A percentile compares a stretch with the other conserved stretches of the same genome.
phyloP scores from a whole-genome alignment of 768 basidiomycete species.

The Macrolepiota fuliginosa region DNA sequence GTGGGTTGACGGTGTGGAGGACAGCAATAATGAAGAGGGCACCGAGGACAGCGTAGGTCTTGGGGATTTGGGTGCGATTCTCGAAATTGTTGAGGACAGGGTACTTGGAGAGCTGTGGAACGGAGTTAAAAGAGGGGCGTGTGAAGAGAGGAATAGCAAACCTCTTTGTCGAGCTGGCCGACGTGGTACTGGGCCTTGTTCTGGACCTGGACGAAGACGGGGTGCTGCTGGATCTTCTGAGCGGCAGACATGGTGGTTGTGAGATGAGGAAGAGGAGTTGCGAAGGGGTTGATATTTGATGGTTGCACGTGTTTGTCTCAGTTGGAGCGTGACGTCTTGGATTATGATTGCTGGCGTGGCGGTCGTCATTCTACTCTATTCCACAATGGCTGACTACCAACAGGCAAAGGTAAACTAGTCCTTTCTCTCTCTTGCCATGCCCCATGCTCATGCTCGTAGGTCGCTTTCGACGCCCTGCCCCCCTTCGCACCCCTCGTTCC shows the following conservation, averaged over 20 bases:
- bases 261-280: slow-evolving; percentile 25
- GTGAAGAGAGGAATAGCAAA: slow-evolving; percentile 30
- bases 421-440: slow-evolving; percentile 16
- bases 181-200: slow-evolving; percentile 81
- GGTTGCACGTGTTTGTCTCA: slow-evolving; percentile 67
- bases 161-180: slow-evolving; percentile 96
- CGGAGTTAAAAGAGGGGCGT: slow-evolving; percentile 4
- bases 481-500: slow-evolving; percentile 71
- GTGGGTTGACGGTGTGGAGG: slow-evolving; percentile 85
- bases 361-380: slow-evolving; percentile 19
- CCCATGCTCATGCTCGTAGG: slow-evolving; percentile 31
- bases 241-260: slow-evolving; percentile 63
- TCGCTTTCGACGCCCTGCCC: slow-evolving; percentile 40
- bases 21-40: slow-evolving; percentile 61
- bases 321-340: slow-evolving; percentile 40
- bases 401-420: slow-evolving; percentile 45
- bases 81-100: slow-evolving; percentile 82
- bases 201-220: slow-evolving; percentile 79
- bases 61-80: slow-evolving; percentile 89
- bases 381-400: slow-evolving; percentile 52
- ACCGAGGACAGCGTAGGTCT: slow-evolving; percentile 85
- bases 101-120: slow-evolving; percentile 74
- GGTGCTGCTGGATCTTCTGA: slow-evolving; percentile 87
- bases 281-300: slow-evolving; percentile 41
- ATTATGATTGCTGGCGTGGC: slow-evolving; percentile 16